Evolutionary conservation across 768 basidiomycete genomes (phyloP).

Genomic region (Pleurotus pulmonarius): DNA sequence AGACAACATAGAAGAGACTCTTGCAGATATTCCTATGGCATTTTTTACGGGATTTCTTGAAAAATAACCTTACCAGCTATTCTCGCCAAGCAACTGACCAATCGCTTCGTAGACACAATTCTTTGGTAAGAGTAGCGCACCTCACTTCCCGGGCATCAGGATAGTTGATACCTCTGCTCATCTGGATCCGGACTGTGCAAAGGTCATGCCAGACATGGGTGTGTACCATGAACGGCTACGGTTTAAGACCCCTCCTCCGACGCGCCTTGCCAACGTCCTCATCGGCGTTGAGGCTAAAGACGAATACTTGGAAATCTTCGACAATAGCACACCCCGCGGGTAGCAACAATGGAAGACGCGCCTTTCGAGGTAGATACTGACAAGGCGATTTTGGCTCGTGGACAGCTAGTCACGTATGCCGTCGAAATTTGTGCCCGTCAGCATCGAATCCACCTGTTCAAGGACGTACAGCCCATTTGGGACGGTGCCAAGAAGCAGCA

Average conservation of each 20-base stretch:
- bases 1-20: too few relatives aligned
- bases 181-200: not conserved
- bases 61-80: too few relatives aligned
- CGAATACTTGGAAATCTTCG: not conserved
- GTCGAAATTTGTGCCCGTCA: constrained; percentile 19
- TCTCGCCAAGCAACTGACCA: too few relatives aligned
- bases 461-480: too few relatives aligned
- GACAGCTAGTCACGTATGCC: constrained; percentile 21
- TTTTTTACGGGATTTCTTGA: too few relatives aligned
- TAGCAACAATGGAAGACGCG: not conserved
- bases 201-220: not conserved
- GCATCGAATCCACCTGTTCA: constrained; percentile 27
- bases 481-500: too few relatives aligned
- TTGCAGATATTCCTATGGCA: too few relatives aligned
- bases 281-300: not conserved
- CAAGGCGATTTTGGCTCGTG: not conserved
- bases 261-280: not conserved
- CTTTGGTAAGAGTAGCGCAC: too few relatives aligned
- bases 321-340: not conserved
- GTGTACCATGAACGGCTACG: not conserved
- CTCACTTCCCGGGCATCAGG: too few relatives aligned
- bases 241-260: not conserved
- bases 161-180: not conserved
- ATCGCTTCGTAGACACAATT: too few relatives aligned
- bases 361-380: not conserved